Base-by-base conservation (phyloP, 768 basidiomycete genomes). In the Suillus bovinus region DNA sequence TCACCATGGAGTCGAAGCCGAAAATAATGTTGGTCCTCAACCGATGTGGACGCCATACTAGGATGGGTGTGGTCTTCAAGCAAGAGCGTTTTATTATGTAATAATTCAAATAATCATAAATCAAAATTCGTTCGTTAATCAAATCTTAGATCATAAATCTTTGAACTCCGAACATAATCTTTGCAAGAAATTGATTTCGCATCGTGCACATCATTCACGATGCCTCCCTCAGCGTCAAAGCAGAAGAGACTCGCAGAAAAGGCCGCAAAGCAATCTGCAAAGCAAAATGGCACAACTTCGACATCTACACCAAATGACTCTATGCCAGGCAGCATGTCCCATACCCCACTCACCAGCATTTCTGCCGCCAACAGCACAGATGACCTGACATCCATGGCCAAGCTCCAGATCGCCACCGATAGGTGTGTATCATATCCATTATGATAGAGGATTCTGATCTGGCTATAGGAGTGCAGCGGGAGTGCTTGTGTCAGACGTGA, bases 201-300 rank as follows among this genome's bases (percentile, higher is more conserved):
- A 61, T 66, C 63, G 63, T 65, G 49, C 39, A 33, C 58, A 55
- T 38, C 42, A 54, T 24, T 63, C 69, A 77, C 64, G 67, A 90
- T 90, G 89, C 70, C 91, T 0, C 90, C 91, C 52, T 93, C 91
- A 58, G 82, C 89, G 29, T 91, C 91, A 53, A 93, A 93, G 74
- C 93, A 94, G 77, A 98, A 98, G 76, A 87, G 96, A 54, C 85
- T 97, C 61, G 95, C 93, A 64, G 96, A 96, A 77, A 97, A 97
- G 77, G 94, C 89, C 22, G 91, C 91, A 63, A 92, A 91, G 74
- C 85, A 89, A 74, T 82, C 86, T 60, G 82, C 89, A 11, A 89
- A 81, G 69, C 74, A 66, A 13, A 74, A 80, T 24, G 80, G 78
- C 29, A 76, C 76, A 60, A 77, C 82, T 11, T 82, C 86, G 9